Base-by-base conservation (phyloP, 2,329 filamentous ascomycete species). In the Fusarium vanettenii region DNA sequence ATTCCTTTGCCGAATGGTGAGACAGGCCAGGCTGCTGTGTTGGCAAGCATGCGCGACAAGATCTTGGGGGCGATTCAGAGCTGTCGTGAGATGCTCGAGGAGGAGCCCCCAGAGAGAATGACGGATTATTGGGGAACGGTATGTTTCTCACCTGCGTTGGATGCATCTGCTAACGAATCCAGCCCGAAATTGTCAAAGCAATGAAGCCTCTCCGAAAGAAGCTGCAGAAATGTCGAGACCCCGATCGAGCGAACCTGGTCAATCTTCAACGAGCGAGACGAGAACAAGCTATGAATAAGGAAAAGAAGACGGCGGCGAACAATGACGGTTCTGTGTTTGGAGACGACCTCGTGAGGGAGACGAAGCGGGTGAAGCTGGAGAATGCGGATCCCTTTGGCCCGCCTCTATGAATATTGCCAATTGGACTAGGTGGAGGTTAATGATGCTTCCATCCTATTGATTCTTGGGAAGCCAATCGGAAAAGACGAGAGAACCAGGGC, bases 211-310 rank as follows among this genome's bases (percentile, higher is more conserved):
- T 94, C 14, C 87, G 91, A 18, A 91, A 89, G 82, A 95, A 94
- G 80, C 85, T 95, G n/a, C 90, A 89, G 70, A 90, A 88, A 76
- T 95, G 93, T 76, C 87, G 92, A 67, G 93, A 96, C 78, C 93
- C 93, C 0, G 92, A 94, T 76, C 90, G 93, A 66, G 90, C 89
- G 50, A 92, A 95, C 81, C 82, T 95, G 5, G 91, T 95, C 20
- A 91, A 91, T 57, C 84, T 93, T 60, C 92, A 94, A 77, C 88
- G 89, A 72, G 89, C 90, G 22, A 88, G 92, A 76, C 90, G 90
- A 57, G 89, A 91, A 76, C 85, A 87, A 69, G 84, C 83, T 1
- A 83, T 84, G 52, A 84, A 83, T 62, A 84, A 84, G 41, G 85
- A 84, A 75, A 88, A 85, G 79, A 88, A 84, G 73, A 79, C 81